phyloP scores from a whole-genome alignment of 2,329 filamentous ascomycete species.

The Pseudopithomyces chartarum region DNA sequence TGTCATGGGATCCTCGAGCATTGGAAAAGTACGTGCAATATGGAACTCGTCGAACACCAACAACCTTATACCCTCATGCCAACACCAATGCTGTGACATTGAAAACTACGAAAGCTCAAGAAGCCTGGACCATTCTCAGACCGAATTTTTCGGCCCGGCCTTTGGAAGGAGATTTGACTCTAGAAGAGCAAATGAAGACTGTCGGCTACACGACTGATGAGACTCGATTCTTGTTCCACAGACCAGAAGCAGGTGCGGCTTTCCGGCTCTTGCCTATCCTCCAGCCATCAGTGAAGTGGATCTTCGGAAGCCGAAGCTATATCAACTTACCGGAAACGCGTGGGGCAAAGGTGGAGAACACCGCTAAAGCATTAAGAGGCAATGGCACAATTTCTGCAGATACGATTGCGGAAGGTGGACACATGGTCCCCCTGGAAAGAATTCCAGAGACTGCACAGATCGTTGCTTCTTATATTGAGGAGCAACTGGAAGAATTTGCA shows the following conservation, averaged over 20 bases:
- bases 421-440: not conserved
- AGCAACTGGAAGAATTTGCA: not conserved
- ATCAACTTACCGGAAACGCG: conserved; percentile 4
- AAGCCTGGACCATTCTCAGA: not conserved
- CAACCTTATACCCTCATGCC: not conserved
- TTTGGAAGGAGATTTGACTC: not conserved
- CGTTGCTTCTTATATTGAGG: not conserved
- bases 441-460: not conserved
- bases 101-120: conserved; percentile 1
- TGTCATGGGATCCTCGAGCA: not conserved
- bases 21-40: conserved; percentile 2
- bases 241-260: not conserved
- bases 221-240: conserved; percentile 2
- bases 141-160: not conserved
- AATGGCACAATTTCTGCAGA: not conserved
- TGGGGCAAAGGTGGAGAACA: not conserved
- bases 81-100: not conserved
- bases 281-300: conserved; percentile 7
- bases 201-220: not conserved
- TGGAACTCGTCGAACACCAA: not conserved
- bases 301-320: conserved; percentile 10
- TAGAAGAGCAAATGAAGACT: not conserved
- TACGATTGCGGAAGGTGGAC: not conserved
- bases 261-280: conserved; percentile 1
- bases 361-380: not conserved